These are phyloP conservation scores for Parachaetomium inaequale DNA, from an alignment of 495 filamentous ascomycete genomes.

Conservation along the genomic window DNA sequence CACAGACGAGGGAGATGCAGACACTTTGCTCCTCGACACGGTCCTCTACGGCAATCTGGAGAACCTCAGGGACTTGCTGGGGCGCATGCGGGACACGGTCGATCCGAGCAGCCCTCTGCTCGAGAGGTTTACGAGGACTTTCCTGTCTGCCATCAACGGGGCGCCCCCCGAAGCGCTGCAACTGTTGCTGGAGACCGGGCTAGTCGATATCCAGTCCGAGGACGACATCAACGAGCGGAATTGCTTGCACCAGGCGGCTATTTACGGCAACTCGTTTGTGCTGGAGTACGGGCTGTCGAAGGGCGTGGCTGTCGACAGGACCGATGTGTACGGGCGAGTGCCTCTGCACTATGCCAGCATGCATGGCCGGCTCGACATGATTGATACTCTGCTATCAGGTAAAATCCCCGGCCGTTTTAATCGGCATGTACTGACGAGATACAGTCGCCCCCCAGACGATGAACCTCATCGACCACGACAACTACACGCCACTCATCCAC, in stretches of 20 bases:
- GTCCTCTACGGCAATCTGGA: constrained; percentile 71
- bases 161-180: constrained; percentile 74
- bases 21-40: constrained; percentile 82
- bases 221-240: constrained; percentile 98
- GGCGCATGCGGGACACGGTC: constrained; percentile 45
- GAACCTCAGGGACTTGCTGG: constrained; percentile 47
- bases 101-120: constrained; percentile 40
- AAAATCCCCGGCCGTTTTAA: constrained; percentile 9
- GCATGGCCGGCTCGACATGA: constrained; percentile 84
- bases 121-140: constrained; percentile 80
- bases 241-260: constrained; percentile 90
- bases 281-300: constrained; percentile 66
- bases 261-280: constrained; percentile 76
- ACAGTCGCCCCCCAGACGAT: constrained; percentile 59
- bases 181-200: constrained; percentile 69
- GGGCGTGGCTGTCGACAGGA: constrained; percentile 69
- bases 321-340: constrained; percentile 90
- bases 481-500: constrained; percentile 94
- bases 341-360: constrained; percentile 96
- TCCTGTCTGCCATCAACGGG: constrained; percentile 81
- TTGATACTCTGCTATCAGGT: constrained; percentile 64
- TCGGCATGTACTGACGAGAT: constrained; percentile 13
- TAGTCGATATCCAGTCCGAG: constrained; percentile 82
- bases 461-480: constrained; percentile 87
- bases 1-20: constrained; percentile 79